Conservation (phyloP, 805 yeast genomes). For the Candida methanosorbosa region DNA sequence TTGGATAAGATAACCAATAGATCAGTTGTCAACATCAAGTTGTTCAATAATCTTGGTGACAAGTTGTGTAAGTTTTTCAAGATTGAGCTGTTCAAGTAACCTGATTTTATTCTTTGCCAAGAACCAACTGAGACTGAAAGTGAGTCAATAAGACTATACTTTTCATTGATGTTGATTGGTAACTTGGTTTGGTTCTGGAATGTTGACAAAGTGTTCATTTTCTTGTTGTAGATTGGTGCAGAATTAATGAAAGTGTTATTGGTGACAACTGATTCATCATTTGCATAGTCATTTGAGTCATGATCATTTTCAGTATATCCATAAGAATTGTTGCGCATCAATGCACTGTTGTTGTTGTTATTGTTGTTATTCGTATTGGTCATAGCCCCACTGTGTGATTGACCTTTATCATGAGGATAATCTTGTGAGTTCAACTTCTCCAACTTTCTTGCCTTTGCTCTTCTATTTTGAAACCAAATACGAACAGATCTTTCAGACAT, state of each 20-base stretch:
- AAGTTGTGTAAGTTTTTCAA: constrained; percentile 47
- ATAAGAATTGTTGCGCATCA: constrained; percentile 7
- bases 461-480: constrained; percentile 86
- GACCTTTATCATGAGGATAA: too few species aligned
- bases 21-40: constrained; percentile 61
- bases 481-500: constrained; percentile 85
- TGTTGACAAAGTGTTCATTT: constrained; percentile 9
- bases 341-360: not conserved
- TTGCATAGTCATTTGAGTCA: not conserved
- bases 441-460: constrained; percentile 69
- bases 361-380: too few species aligned
- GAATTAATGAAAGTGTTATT: too few species aligned
- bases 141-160: constrained; percentile 62
- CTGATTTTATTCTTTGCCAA: constrained; percentile 74
- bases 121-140: constrained; percentile 64
- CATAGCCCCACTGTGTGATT: too few species aligned
- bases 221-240: constrained; percentile 8
- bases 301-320: constrained; percentile 2
- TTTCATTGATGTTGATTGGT: constrained; percentile 52
- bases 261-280: constrained; percentile 27
- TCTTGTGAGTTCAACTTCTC: constrained; percentile 35
- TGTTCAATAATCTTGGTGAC: constrained; percentile 58
- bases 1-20: constrained; percentile 61
- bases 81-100: constrained; percentile 33
- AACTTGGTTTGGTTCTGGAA: constrained; percentile 17